A percentile compares a stretch with the other conserved stretches of the same genome.
Conservation (phyloP, 352 stramenopile genomes). For the Saprolegnia diclina region DNA sequence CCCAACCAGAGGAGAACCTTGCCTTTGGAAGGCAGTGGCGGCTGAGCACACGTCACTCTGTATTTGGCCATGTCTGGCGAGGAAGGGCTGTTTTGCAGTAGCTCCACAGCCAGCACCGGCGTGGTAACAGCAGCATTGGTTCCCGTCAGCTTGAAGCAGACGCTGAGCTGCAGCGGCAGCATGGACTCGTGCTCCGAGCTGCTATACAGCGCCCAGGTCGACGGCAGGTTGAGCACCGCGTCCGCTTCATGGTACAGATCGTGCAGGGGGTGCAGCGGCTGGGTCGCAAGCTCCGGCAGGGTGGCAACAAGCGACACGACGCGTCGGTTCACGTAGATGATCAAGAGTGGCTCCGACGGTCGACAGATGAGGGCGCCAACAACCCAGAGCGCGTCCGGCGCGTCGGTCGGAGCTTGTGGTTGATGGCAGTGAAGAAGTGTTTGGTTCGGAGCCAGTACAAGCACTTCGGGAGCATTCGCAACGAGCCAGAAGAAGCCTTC, state of each 20-base stretch:
- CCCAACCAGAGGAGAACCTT: not conserved
- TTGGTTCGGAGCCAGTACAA: not conserved
- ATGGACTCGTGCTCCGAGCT: not conserved
- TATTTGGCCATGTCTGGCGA: not conserved
- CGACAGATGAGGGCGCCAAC: not conserved
- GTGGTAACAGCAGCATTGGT: not conserved
- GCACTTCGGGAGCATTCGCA: not conserved
- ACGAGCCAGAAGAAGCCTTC: constrained; percentile 11
- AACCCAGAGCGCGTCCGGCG: not conserved
- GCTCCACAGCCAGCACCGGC: not conserved
- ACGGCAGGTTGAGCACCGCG: not conserved
- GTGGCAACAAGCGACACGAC: not conserved
- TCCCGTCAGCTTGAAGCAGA: constrained; percentile 1
- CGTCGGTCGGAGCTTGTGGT: not conserved
- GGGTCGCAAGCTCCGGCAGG: not conserved
- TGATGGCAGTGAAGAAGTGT: not conserved
- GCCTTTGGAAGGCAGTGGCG: not conserved
- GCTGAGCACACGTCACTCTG: not conserved
- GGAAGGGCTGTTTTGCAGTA: not conserved
- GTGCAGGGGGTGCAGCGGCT: not conserved
- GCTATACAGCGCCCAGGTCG: not conserved
- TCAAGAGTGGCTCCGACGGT: not conserved
- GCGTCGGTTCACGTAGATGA: not conserved
- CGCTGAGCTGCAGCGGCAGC: constrained; percentile 15
- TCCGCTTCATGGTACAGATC: not conserved